phyloP scores from a whole-genome alignment of 140 eudicot genomes.

The Erigeron philadelphicus region DNA sequence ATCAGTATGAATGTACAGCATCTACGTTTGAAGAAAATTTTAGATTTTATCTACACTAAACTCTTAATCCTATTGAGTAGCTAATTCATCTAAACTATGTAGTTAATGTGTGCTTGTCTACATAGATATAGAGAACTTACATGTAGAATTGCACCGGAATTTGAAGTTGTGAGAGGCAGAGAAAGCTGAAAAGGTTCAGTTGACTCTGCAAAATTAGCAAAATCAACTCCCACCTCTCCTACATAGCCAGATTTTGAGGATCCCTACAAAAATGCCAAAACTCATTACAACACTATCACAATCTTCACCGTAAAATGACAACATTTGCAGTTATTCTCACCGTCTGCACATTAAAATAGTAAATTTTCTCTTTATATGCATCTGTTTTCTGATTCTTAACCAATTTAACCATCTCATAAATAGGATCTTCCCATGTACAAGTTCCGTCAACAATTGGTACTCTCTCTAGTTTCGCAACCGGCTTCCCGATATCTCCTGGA shows the following conservation, averaged over 20 bases:
- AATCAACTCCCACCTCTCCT: constrained; percentile 76
- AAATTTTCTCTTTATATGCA: constrained; percentile 53
- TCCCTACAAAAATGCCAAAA: constrained; percentile 48
- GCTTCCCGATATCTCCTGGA: constrained; percentile 81
- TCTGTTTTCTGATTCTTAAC: constrained; percentile 59
- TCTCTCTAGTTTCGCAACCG: constrained; percentile 61
- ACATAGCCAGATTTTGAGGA: constrained; percentile 70
- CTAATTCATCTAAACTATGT: too few relatives aligned
- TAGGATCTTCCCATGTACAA: constrained; percentile 74
- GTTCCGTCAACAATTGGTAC: constrained; percentile 60
- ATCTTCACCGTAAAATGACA: not conserved
- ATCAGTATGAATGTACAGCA: constrained; percentile 6
- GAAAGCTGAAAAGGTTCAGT: constrained; percentile 51
- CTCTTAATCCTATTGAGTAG: not conserved
- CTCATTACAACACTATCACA: constrained; percentile 2
- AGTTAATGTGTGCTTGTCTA: not conserved
- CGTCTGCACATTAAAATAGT: constrained; percentile 60
- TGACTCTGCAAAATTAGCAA: constrained; percentile 75
- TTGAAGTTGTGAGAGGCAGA: constrained; percentile 57
- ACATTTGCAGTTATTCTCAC: constrained; percentile 36
- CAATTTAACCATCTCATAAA: constrained; percentile 78
- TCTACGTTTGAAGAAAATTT: not conserved
- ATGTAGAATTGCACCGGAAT: constrained; percentile 70
- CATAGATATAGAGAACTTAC: constrained; percentile 35
- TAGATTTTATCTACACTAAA: not conserved